phyloP scores from a whole-genome alignment of 1,139 yeast genomes.

The Nakaseomyces nivariensis region DNA sequence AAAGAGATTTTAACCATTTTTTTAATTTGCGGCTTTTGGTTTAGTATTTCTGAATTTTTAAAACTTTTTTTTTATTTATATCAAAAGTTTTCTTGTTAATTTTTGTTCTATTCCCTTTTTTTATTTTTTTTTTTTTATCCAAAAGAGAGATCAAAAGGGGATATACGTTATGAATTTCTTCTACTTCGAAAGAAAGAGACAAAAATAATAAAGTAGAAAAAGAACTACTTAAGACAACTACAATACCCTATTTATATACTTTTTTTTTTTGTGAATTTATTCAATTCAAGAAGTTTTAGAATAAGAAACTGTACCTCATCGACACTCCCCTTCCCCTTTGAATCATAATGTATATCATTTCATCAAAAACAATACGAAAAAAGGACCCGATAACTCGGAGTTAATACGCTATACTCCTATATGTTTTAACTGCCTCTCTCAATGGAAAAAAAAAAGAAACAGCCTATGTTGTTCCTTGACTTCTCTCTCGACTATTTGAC shows the following conservation, averaged over 20 bases:
- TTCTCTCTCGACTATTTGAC: too few relatives aligned
- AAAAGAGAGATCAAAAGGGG: not conserved
- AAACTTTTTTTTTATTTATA: not conserved
- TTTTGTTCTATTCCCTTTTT: not conserved
- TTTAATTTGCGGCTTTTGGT: not conserved
- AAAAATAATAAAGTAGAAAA: not conserved
- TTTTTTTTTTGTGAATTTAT: not conserved
- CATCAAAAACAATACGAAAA: not conserved
- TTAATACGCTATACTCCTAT: not conserved
- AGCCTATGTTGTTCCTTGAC: too few relatives aligned
- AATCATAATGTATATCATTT: too few relatives aligned
- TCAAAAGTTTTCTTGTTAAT: not conserved
- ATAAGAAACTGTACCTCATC: not conserved
- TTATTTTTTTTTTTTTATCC: not conserved
- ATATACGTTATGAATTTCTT: not conserved
- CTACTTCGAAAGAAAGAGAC: too few relatives aligned
- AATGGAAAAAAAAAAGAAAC: too few relatives aligned
- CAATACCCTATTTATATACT: not conserved
- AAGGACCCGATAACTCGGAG: slow-evolving; percentile 2
- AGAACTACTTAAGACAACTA: not conserved
- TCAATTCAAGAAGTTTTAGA: not conserved
- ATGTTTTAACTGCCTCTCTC: too few relatives aligned
- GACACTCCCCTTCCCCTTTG: too few relatives aligned
- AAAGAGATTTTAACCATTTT: slow-evolving; percentile 29
- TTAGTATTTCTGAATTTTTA: not conserved